Conservation (phyloP, 768 basidiomycete species). For the Xerocomellus chrysenteron region DNA sequence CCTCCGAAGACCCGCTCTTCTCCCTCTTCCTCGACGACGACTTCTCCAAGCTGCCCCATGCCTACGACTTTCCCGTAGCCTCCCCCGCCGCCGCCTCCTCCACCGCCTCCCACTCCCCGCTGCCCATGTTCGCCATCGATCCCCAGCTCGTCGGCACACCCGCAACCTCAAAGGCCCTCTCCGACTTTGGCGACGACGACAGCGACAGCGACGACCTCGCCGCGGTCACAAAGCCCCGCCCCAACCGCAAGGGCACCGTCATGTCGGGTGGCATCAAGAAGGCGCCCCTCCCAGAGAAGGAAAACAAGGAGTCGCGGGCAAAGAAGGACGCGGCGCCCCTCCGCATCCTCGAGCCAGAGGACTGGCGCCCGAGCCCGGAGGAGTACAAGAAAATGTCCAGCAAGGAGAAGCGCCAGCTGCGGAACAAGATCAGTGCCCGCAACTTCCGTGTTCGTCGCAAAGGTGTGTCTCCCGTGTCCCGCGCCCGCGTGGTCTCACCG, state of each 20-base stretch:
- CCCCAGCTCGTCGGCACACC: slow-evolving; percentile 76
- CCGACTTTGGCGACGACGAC: slow-evolving; percentile 40
- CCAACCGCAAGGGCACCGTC: slow-evolving; percentile 64
- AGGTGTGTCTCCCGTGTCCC: slow-evolving; percentile 44
- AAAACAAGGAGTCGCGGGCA: slow-evolving; percentile 22
- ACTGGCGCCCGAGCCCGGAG: slow-evolving; percentile 86
- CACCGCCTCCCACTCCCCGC: slow-evolving; percentile 24
- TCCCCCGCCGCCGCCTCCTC: slow-evolving; percentile 22
- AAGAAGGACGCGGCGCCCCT: slow-evolving; percentile 31
- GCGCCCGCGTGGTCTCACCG: not conserved
- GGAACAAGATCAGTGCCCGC: slow-evolving; percentile 95
- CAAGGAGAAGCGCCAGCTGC: slow-evolving; percentile 93
- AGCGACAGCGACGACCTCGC: slow-evolving; percentile 24
- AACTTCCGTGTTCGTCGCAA: slow-evolving; percentile 95
- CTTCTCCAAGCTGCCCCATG: slow-evolving; percentile 29
- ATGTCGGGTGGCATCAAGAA: slow-evolving; percentile 74
- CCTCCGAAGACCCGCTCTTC: slow-evolving; percentile 38
- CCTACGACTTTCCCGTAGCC: slow-evolving; percentile 32
- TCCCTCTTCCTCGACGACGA: slow-evolving; percentile 48
- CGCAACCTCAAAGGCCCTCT: slow-evolving; percentile 42
- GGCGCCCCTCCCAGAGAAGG: slow-evolving; percentile 42
- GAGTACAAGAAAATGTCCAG: slow-evolving; percentile 94
- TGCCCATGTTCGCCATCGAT: slow-evolving; percentile 56
- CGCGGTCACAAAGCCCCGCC: slow-evolving; percentile 42
- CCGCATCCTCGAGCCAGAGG: slow-evolving; percentile 46